These are phyloP conservation scores for Pyricularia pennisetigena DNA, from an alignment of 2,329 filamentous ascomycete genomes.

Conservation along the genomic window DNA sequence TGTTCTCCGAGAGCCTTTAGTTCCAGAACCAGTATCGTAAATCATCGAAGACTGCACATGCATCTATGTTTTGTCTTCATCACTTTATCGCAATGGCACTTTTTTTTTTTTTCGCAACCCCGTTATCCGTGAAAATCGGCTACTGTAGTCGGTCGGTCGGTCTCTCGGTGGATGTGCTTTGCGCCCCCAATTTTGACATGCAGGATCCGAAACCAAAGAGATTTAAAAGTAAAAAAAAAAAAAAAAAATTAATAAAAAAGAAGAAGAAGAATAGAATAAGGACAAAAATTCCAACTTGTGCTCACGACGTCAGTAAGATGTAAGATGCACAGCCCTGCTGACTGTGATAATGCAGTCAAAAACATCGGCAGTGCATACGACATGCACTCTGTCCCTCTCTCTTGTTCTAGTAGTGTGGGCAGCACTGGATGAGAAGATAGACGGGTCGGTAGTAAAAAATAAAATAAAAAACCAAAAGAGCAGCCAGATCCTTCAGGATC, in stretches of 20 bases:
- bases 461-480: too few species aligned
- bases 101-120: background rate
- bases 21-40: background rate
- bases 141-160: background rate
- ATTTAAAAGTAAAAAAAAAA: too few species aligned
- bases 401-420: background rate
- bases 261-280: too few species aligned
- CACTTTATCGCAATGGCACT: background rate
- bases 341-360: background rate
- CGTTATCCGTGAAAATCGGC: background rate
- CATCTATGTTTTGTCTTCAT: background rate
- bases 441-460: too few species aligned
- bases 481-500: too few species aligned
- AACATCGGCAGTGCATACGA: background rate
- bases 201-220: background rate
- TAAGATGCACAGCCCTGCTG: background rate
- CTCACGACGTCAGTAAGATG: background rate
- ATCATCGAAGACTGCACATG: background rate
- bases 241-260: too few species aligned
- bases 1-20: background rate
- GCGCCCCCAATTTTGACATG: background rate
- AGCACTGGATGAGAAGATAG: too few species aligned
- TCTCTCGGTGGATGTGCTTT: background rate
- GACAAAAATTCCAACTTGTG: background rate
- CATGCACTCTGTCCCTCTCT: background rate